These are phyloP conservation scores for Orbilia oligospora DNA, from an alignment of 2,329 filamentous ascomycete genomes.

Conservation along the genomic window DNA sequence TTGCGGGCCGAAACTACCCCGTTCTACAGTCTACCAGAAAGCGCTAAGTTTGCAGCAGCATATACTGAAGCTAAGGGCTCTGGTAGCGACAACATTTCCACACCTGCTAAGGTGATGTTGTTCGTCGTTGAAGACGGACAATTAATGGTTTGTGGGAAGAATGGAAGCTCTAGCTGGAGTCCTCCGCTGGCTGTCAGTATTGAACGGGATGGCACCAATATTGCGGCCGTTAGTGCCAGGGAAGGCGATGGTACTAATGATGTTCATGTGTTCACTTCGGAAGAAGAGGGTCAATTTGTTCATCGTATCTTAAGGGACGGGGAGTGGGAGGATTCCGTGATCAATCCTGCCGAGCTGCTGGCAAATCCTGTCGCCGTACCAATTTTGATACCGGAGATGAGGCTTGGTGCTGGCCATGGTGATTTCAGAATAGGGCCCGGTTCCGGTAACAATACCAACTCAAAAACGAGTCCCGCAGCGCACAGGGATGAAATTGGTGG, in stretches of 20 bases:
- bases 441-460: not conserved
- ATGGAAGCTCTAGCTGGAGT: not conserved
- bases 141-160: not conserved
- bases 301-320: slow-evolving; percentile 4
- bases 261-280: slow-evolving; percentile 22
- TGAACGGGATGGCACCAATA: not conserved
- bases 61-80: not conserved
- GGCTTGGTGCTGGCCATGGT: not conserved
- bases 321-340: not conserved
- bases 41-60: not conserved
- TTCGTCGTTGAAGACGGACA: slow-evolving; percentile 10
- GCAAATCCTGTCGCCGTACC: not conserved
- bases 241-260: not conserved
- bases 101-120: not conserved
- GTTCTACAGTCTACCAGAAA: not conserved
- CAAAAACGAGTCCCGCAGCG: no score
- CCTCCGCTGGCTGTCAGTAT: not conserved
- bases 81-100: not conserved
- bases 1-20: not conserved
- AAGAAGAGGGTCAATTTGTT: not conserved
- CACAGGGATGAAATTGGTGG: not conserved
- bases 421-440: not conserved
- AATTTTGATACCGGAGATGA: not conserved
- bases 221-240: slow-evolving; percentile 2
- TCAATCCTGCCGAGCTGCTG: not conserved